Base-by-base conservation (phyloP, 2,329 filamentous ascomycete genomes). In the Exophiala aquamarina region DNA sequence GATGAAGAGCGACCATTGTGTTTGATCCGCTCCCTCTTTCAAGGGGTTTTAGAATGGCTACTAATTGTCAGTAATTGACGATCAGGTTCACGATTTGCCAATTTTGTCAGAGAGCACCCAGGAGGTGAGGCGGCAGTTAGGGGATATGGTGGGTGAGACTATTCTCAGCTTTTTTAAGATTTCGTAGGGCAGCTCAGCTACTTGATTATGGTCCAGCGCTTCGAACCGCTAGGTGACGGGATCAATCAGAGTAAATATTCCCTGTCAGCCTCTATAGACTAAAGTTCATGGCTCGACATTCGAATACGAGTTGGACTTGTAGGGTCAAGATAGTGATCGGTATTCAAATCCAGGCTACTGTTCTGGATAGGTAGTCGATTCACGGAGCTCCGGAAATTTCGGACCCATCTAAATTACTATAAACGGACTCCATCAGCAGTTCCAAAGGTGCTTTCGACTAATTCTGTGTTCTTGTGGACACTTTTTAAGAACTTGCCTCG, bases 121-220 rank as follows among this genome's bases (percentile, higher is more conserved):
- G 64, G 62, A 3, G 61, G 63, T 1, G 49, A 58, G 9, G 50
- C 54, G 4, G 59, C 65, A 15, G 61, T 67, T 13, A 36, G 47
- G 23, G 59, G 52, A 17, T 66, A 66, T 41, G 48, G 46, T 11
- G 61, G 64, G 0, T 47, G 60, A 35, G 63, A 67, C 39, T 66
- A 63, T 40, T 59, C 57, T 3, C 64, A 59, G 60, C 63, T 62
- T 65, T 64, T 49, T 62, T 55, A 58, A 50, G 55, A 7, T 63
- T 65, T 23, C 63, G 65, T 36, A 43, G 41, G 17, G 23, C 31
- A 33, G 4, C 20, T 9, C 35, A 52, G n/a, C 50, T 62, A 50
- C 26, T 36, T 2, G 17, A 49, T 3, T 49, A 32, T 40, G 56
- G 55, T 14, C 28, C 36, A 11, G 18, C 36, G 3, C 31, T 61